Percentiles rank a stretch among this genome's conserved stretches.
Evolutionary conservation across 352 stramenopile species (phyloP).

Genomic region (Globisporangium carolinianum): DNA sequence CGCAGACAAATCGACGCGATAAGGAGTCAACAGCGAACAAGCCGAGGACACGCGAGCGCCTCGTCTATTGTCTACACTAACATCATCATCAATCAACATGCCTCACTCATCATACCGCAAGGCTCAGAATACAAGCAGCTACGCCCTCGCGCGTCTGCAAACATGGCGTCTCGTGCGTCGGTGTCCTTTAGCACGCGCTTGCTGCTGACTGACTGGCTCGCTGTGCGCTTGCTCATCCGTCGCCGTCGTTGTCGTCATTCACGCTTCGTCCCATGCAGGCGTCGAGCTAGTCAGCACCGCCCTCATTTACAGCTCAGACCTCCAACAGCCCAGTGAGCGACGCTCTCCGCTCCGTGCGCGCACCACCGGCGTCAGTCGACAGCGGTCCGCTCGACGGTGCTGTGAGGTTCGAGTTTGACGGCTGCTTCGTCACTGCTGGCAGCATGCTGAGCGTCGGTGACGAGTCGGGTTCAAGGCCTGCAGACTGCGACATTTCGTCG

Average conservation of each 20-base stretch:
- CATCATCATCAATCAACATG: slow-evolving; percentile 1
- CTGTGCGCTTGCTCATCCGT: too few relatives aligned
- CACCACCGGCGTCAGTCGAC: slow-evolving; percentile 10
- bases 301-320: slow-evolving; percentile 1
- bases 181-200: too few relatives aligned
- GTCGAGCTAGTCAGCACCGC: too few relatives aligned
- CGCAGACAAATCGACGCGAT: slow-evolving; percentile 79
- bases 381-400: slow-evolving; percentile 9
- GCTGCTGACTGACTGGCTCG: too few relatives aligned
- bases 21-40: slow-evolving; percentile 2
- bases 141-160: too few relatives aligned
- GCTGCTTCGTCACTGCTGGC: slow-evolving; percentile 42
- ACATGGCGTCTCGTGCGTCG: too few relatives aligned
- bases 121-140: too few relatives aligned
- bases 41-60: slow-evolving; percentile 1
- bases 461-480: slow-evolving; percentile 59
- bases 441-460: slow-evolving; percentile 78
- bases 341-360: slow-evolving; percentile 40
- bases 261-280: too few relatives aligned
- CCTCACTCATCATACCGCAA: too few relatives aligned
- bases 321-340: slow-evolving; percentile 25
- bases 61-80: slow-evolving; percentile 9
- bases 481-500: slow-evolving; percentile 50
- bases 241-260: too few relatives aligned
- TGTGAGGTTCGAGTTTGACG: slow-evolving; percentile 30